Percentiles rank a stretch among this genome's conserved stretches.
Evolutionary conservation across 257 asterid genomes (phyloP).

Genomic region (Jacaranda mimosifolia): DNA sequence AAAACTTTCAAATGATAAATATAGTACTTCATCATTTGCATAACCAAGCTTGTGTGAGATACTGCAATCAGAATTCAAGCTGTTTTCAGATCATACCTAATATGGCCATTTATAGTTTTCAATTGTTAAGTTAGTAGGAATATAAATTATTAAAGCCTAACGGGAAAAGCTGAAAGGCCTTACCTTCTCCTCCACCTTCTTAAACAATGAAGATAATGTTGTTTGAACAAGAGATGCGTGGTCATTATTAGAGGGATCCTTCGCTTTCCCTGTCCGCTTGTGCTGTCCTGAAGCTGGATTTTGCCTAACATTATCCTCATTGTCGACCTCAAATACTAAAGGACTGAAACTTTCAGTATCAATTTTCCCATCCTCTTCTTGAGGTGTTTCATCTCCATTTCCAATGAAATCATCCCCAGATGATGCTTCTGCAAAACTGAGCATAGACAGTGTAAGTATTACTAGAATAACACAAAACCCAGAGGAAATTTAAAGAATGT

Average conservation of each 20-base stretch:
- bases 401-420: slow-evolving; percentile 67
- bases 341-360: slow-evolving; percentile 36
- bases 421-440: slow-evolving; percentile 76
- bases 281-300: slow-evolving; percentile 45
- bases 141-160: slow-evolving; percentile 11
- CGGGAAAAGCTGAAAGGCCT: slow-evolving; percentile 31
- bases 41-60: slow-evolving; percentile 3
- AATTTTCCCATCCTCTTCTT: slow-evolving; percentile 55
- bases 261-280: slow-evolving; percentile 48
- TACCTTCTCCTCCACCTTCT: slow-evolving; percentile 86
- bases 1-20: background rate
- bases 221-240: slow-evolving; percentile 72
- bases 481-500: slow-evolving; percentile 18
- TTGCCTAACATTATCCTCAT: slow-evolving; percentile 46
- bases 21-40: slow-evolving; percentile 15
- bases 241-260: slow-evolving; percentile 49
- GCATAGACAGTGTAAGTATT: slow-evolving; percentile 30
- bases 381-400: slow-evolving; percentile 51
- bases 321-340: slow-evolving; percentile 48
- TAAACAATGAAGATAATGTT: slow-evolving; percentile 76
- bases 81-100: slow-evolving; percentile 19
- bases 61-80: slow-evolving; percentile 19
- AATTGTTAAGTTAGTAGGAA: slow-evolving; percentile 14
- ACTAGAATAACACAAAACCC: slow-evolving; percentile 19
- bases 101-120: slow-evolving; percentile 18